These are phyloP conservation scores for Alisma plantagoaquatica DNA, from an alignment of 106 monocot species.

Conservation along the genomic window DNA sequence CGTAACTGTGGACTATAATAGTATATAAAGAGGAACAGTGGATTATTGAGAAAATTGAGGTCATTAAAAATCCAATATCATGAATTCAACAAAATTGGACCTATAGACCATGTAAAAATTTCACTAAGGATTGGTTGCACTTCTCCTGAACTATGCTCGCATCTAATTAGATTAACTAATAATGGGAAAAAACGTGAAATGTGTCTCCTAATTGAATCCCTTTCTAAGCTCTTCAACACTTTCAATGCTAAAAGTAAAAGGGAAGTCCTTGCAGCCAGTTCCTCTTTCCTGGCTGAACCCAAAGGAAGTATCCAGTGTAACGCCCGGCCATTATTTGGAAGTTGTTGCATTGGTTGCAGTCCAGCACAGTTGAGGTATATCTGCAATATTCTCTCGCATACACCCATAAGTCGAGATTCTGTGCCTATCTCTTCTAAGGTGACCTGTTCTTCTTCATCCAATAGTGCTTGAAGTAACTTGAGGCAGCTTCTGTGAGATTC, in stretches of 20 bases:
- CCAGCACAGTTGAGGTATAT: constrained; percentile 72
- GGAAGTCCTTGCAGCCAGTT: constrained; percentile 59
- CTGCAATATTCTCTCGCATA: constrained; percentile 48
- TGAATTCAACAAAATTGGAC: constrained; percentile 41
- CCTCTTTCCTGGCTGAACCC: constrained; percentile 73
- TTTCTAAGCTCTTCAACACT: constrained; percentile 38
- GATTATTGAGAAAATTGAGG: too few relatives aligned
- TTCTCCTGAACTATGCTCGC: constrained; percentile 78
- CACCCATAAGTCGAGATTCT: constrained; percentile 38
- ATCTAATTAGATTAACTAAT: constrained; percentile 65
- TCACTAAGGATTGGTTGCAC: constrained; percentile 52
- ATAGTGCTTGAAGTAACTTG: constrained; percentile 35
- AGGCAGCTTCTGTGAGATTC: constrained; percentile 67
- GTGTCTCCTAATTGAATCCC: constrained; percentile 47
- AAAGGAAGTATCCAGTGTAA: constrained; percentile 61
- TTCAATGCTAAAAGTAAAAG: constrained; percentile 36
- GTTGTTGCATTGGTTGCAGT: constrained; percentile 11
- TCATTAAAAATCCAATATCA: too few relatives aligned
- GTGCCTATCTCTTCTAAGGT: constrained; percentile 33
- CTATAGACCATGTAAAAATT: constrained; percentile 69
- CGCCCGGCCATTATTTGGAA: constrained; percentile 1
- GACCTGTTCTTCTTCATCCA: constrained; percentile 14
- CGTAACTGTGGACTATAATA: too few relatives aligned
- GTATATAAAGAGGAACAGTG: too few relatives aligned
- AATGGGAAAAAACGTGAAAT: constrained; percentile 62